Percentiles rank a stretch among this genome's conserved stretches.
Conservation (phyloP, 805 yeast genomes). For the Starmerella tilneyi region DNA sequence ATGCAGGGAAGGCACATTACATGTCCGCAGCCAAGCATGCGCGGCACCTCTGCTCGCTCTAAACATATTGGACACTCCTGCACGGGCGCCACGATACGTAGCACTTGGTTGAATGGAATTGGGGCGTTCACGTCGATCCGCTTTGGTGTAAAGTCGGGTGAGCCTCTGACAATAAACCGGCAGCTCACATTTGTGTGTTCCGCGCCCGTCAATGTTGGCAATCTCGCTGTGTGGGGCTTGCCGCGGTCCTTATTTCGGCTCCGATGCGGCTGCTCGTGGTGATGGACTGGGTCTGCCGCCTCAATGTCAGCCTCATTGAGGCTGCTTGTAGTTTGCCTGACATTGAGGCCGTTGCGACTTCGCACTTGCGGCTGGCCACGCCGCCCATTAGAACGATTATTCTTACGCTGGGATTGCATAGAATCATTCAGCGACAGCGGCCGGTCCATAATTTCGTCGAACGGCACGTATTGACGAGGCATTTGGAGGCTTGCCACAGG, state of each 20-base stretch:
- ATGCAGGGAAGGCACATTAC: conserved; percentile 77
- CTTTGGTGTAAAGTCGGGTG: conserved; percentile 46
- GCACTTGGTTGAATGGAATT: conserved; percentile 48
- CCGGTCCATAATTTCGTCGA: conserved; percentile 6
- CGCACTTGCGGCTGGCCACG: neutral
- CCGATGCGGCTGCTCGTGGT: neutral
- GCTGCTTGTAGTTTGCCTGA: neutral
- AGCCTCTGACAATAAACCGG: conserved; percentile 67
- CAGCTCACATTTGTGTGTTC: conserved; percentile 65
- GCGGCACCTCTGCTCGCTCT: conserved; percentile 74
- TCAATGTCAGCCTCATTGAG: neutral
- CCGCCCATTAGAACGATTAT: neutral
- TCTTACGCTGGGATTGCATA: conserved; percentile 1
- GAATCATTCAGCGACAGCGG: conserved; percentile 3
- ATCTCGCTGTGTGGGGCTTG: conserved; percentile 8
- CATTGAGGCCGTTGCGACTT: neutral
- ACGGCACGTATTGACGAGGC: conserved; percentile 7
- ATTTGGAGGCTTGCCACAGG: conserved; percentile 7
- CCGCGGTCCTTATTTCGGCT: neutral
- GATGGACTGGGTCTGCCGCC: neutral
- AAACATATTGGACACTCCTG: conserved; percentile 84
- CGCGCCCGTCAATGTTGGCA: conserved; percentile 13
- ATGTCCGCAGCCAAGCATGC: conserved; percentile 95
- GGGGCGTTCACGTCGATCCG: conserved; percentile 33
- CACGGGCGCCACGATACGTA: conserved; percentile 66